Base-by-base conservation (phyloP, 768 basidiomycete genomes). In the Neoboletus brunneissimus region DNA sequence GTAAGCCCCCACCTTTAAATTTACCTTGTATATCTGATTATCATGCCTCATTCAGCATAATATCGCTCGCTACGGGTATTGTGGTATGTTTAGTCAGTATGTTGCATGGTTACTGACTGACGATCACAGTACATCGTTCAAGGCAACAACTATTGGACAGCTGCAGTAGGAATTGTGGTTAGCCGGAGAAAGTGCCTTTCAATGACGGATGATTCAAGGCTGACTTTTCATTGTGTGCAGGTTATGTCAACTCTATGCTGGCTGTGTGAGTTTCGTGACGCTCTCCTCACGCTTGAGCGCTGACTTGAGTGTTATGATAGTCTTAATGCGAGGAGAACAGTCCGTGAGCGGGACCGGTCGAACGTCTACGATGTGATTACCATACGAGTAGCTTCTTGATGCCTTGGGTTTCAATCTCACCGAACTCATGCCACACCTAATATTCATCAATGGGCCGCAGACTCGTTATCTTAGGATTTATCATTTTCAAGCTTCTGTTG, bases 201-300 rank as follows among this genome's bases (percentile, higher is more conserved):
- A 3, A 20, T 16, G 15, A 15, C 4, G 8, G 13, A 20, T 13
- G 9, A 29, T 25, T 38, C 3, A 1, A 38, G 32, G 3, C 42
- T 62, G 53, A 52, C 43, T 7, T 10, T 13, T 37, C 4, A 8
- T 31, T 13, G 1, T 11, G 22, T 38, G 23, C n/a, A 58, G 62
- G 53, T 8, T 58, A 63, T 16, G 53, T 58, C 41, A 62, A 58
- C 42, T 62, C 62, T 3, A 55, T 62, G 62, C 9, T 63, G 8
- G 56, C 56, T 2, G 56, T 58, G 60, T 58, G 25, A 53, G 60
- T 58, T 9, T 45, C 15, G 4, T 45, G 44, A 10, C 4, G 9
- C 18, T 31, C 23, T 22, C 41, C 22, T 16, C 23, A 18, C 38
- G n/a, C 22, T 2, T 12, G 4, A 13, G 8, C 15, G 1, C 23